Evolutionary conservation across 148 eudicot species (phyloP), one percentile per base, ranked within the genome.

Genomic region (Bassia scoparia): DNA sequence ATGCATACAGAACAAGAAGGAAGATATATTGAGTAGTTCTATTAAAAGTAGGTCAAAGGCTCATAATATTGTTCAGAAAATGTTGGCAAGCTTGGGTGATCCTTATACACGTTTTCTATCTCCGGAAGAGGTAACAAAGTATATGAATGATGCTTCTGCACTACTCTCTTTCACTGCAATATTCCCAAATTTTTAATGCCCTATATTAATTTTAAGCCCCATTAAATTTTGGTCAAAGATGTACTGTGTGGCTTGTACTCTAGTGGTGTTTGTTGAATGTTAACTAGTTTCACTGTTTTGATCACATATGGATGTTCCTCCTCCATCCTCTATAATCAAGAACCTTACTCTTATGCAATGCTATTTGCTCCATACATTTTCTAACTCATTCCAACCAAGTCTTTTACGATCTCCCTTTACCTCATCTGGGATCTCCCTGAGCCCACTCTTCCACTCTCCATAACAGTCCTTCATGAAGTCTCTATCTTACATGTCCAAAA

Each of bases 61-160:
- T 69, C 98, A 94, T 79, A 90, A 87, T 74, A 76, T 88, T 63
- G 88, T 94, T 41, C 77, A 82, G 64, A 79, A 83, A 69, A 94
- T 94, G 97, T 78, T 94, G 77, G 84, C 88, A 37, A 87, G 93
- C 85, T 81, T 94, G 79, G 96, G 89, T 54, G 98, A 94, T 85
- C 95, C 89, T 72, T 94, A 90, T 69, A 89, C 98, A 2, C 97
- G 97, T 38, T 94, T 87, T 88, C 81, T 94, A 74, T 79, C 92
- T 63, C 97, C 97, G 23, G 64, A 86, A 44, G 89, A 94, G 94
- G 98, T 94, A 85, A 68, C 80, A 49, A 30, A 7, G 38, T 26
- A 54, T 77, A 38, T 35, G 72, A 33, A 63, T 63, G 48, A 3
- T 63, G 65, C 2, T 59, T 35, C 0, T 60, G 5, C 30, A 2